Conservation (phyloP, 129 eudicot genomes). For the Flaveria trinervia region DNA sequence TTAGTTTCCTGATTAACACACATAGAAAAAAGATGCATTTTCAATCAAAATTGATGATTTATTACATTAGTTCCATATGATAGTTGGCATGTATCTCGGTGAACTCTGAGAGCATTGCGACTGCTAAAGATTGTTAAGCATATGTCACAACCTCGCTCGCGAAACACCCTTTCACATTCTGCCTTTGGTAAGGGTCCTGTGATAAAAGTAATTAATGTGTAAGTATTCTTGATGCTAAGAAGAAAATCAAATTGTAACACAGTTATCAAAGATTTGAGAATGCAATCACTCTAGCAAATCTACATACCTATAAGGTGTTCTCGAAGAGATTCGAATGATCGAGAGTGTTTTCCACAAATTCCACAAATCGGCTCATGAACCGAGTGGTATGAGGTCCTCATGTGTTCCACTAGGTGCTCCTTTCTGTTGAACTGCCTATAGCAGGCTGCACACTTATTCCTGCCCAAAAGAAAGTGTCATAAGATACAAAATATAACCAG, state of each 20-base stretch:
- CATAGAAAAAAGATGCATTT: neutral
- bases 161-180: constrained; percentile 88
- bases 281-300: neutral
- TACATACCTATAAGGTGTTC: constrained; percentile 91
- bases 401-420: constrained; percentile 98
- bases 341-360: constrained; percentile 73
- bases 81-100: constrained; percentile 76
- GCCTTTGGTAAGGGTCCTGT: constrained; percentile 95
- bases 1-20: constrained; percentile 5
- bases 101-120: constrained; percentile 73
- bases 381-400: constrained; percentile 87
- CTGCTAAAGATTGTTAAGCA: constrained; percentile 67
- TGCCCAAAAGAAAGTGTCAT: constrained; percentile 36
- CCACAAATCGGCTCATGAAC: constrained; percentile 97
- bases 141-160: constrained; percentile 77
- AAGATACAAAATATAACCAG: constrained; percentile 1
- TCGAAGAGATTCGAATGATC: constrained; percentile 88
- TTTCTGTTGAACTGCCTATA: constrained; percentile 91
- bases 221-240: constrained; percentile 19
- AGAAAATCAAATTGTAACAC: neutral
- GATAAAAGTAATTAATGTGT: neutral
- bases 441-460: constrained; percentile 99
- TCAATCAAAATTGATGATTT: constrained; percentile 16
- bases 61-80: constrained; percentile 67
- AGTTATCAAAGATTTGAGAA: neutral